A percentile compares a stretch with the other conserved stretches of the same genome.
Evolutionary conservation across 23 red algal species (phyloP).

Genomic region (Gracilaria domingensis): DNA sequence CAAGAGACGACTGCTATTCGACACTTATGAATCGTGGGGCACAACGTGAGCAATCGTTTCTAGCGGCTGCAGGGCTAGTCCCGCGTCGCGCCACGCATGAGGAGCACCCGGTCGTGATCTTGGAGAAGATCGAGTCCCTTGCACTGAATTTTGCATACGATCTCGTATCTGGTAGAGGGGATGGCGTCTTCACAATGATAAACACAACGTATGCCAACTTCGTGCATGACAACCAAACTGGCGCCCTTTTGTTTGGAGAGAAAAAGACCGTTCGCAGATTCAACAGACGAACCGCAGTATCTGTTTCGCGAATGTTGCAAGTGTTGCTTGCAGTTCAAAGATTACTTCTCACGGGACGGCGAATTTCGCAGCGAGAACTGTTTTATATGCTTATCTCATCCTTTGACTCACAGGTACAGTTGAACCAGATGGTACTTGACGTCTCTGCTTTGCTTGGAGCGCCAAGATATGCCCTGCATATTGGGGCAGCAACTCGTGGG

Average conservation of each 20-base stretch:
- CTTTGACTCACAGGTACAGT: constrained; percentile 41
- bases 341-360: constrained; percentile 29
- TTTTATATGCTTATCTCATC: constrained; percentile 56
- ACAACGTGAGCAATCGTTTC: constrained; percentile 14
- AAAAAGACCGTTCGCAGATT: constrained; percentile 25
- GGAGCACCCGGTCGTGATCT: constrained; percentile 32
- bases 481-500: constrained; percentile 68
- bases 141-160: constrained; percentile 31
- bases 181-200: constrained; percentile 63
- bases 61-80: constrained; percentile 21
- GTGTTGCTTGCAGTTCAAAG: constrained; percentile 38
- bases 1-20: background rate
- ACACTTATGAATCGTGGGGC: background rate
- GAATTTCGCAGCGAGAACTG: constrained; percentile 68
- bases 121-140: constrained; percentile 47
- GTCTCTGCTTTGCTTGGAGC: constrained; percentile 54
- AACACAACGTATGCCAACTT: constrained; percentile 34
- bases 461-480: constrained; percentile 68
- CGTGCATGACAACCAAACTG: constrained; percentile 23
- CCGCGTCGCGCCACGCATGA: constrained; percentile 9
- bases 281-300: constrained; percentile 9
- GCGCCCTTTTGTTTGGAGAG: constrained; percentile 50
- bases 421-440: constrained; percentile 63
- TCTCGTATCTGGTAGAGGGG: constrained; percentile 12
- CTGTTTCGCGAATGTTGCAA: constrained; percentile 45